A percentile compares a stretch with the other conserved stretches of the same genome.
These are phyloP conservation scores for Diaporthe citriasiana DNA, from an alignment of 2,329 filamentous ascomycete species.

Conservation along the genomic window DNA sequence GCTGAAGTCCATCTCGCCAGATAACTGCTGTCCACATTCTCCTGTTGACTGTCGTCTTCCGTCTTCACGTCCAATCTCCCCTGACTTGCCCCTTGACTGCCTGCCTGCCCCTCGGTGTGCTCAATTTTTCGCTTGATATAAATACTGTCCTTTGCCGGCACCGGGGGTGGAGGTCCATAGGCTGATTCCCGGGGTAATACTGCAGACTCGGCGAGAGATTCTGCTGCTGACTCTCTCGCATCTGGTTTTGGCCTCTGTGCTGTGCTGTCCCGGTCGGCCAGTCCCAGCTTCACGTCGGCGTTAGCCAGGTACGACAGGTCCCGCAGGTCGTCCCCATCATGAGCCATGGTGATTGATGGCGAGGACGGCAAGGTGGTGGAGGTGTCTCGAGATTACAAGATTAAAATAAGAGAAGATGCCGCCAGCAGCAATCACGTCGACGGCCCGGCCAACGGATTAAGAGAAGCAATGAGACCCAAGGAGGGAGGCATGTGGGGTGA, in stretches of 20 bases:
- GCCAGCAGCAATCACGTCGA: constrained; percentile 33
- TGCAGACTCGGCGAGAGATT: constrained; percentile 28
- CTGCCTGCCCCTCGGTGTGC: not conserved
- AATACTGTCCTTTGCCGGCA: constrained; percentile 35
- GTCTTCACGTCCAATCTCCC: not conserved
- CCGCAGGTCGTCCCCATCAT: constrained; percentile 9
- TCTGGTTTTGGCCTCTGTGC: not conserved
- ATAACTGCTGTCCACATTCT: not conserved
- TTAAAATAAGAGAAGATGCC: constrained; percentile 30
- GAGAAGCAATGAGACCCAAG: not conserved
- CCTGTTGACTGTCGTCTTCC: constrained; percentile 4
- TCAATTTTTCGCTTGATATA: constrained; percentile 10
- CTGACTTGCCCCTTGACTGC: not conserved
- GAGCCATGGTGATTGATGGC: constrained; percentile 25
- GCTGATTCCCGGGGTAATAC: constrained; percentile 35
- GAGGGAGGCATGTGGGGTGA: not conserved
- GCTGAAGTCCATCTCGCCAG: constrained; percentile 19
- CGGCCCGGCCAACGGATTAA: not conserved
- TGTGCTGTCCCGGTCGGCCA: not conserved
- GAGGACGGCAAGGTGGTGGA: not conserved
- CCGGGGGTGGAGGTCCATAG: constrained; percentile 37
- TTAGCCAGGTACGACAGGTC: constrained; percentile 13
- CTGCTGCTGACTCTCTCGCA: constrained; percentile 19
- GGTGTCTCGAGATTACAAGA: constrained; percentile 23
- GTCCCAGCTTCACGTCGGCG: constrained; percentile 3